Percentiles rank a stretch among this genome's conserved stretches.
Conservation (phyloP, 192 early-diverging fungal species). For the Obelidium mucronatum region DNA sequence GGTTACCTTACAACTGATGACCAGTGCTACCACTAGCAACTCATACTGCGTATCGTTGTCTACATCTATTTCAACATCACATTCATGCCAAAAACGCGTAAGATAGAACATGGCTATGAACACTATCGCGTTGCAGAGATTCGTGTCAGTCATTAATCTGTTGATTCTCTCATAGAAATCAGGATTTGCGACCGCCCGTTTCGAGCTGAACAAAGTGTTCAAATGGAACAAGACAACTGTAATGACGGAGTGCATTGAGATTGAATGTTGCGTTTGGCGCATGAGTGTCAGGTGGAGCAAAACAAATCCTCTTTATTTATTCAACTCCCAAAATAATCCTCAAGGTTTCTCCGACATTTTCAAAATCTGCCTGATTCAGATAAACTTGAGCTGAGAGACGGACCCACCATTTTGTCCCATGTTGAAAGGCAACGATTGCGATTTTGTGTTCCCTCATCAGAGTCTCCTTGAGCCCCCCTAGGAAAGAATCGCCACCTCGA, state of each 20-base stretch:
- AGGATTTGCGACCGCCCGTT: not conserved
- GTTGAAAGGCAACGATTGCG: slow-evolving; percentile 48
- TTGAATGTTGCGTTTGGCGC: no score
- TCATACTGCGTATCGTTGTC: not conserved
- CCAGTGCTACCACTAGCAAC: not conserved
- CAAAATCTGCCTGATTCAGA: slow-evolving; percentile 18
- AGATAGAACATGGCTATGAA: not conserved
- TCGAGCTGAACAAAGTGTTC: no score
- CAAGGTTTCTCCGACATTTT: not conserved
- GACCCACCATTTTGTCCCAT: slow-evolving; percentile 56
- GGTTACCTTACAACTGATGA: not conserved
- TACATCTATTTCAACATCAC: not conserved
- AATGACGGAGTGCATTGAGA: no score
- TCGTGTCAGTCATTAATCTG: no score
- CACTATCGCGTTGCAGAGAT: not conserved
- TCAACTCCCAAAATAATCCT: not conserved
- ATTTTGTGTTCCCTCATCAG: slow-evolving; percentile 53
- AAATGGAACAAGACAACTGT: no score
- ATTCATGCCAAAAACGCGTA: not conserved
- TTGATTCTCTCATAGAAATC: no score
- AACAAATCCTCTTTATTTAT: no score
- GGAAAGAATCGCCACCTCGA: not conserved
- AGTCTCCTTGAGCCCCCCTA: slow-evolving; percentile 22
- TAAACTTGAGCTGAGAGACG: slow-evolving; percentile 62
- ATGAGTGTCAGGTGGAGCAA: no score